Base-by-base conservation (phyloP, 257 asterid genomes). In the Salvia hispanica region DNA sequence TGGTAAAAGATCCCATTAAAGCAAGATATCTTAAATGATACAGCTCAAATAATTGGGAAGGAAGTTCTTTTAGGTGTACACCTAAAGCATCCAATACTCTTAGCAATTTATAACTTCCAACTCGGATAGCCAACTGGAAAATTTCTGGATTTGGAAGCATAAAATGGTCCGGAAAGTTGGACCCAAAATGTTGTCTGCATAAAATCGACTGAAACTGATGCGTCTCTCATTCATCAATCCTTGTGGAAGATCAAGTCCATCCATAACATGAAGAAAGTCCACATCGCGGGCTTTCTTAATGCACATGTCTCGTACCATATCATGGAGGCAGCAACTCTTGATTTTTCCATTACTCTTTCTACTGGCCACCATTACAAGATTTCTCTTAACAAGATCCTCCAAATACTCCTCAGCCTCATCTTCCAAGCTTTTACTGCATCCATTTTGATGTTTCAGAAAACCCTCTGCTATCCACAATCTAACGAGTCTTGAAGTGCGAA, bases 261-360 rank as follows among this genome's bases (percentile, higher is more conserved):
- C 12, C 8, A 42, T n/a, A 7, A 31, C 13, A 18, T 6, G 58
- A 18, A 53, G 37, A 21, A 53, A 53, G 14, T 53, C 25, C 58
- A 21, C 58, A 12, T 70, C 54, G 0, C 9, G 21, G 0, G 68
- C 74, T 59, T 48, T 70, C 10, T 43, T 37, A 36, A 47, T 59
- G 43, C 74, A 69, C 44, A 59, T 0, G 1, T 18, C 61, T 37
- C 61, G 52, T n/a, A 69, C 67, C 34, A 58, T 34, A 58, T 69
- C 67, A 37, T 69, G 74, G 7, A 69, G 61, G 33, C 58, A 36
- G 53, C 74, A 69, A 0, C 28, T 34, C 51, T 58, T 69, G 52
- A 69, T 69, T 47, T n/a, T n/a, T n/a, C n/a, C n/a, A n/a, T n/a
- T 31, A 3, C 28, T 53, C 58, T 34, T 34, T 8, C 48, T 57